Percentiles rank a stretch among this genome's conserved stretches.
These are phyloP conservation scores for Cucumis hystrix DNA, from an alignment of 306 rosid genomes.

Conservation along the genomic window DNA sequence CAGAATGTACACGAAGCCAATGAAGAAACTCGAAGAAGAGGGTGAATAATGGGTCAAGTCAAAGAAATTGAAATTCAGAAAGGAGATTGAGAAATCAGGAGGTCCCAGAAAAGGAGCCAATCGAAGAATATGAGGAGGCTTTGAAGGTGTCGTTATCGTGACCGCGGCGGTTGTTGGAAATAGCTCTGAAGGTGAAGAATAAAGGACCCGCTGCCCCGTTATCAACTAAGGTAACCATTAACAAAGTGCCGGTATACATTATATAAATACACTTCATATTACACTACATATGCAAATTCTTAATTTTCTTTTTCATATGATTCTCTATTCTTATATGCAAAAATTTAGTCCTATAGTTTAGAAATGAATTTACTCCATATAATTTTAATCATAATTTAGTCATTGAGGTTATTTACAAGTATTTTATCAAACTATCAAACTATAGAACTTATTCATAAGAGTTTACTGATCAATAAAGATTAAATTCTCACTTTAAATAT, in stretches of 20 bases:
- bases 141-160: conserved; percentile 1
- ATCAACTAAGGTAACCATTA: not conserved
- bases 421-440: no score
- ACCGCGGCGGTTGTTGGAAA: conserved; percentile 2
- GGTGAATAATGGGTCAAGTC: not conserved
- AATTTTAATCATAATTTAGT: no score
- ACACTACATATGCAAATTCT: not conserved
- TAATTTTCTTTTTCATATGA: not conserved
- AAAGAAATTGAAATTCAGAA: not conserved
- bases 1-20: not conserved
- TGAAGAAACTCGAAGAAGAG: not conserved
- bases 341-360: no score
- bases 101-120: not conserved
- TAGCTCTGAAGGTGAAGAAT: not conserved
- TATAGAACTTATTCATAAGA: no score
- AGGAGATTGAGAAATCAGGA: not conserved
- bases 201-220: not conserved
- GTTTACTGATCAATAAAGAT: no score
- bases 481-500: no score
- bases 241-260: not conserved
- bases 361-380: no score
- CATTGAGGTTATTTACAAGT: no score
- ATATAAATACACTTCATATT: no score
- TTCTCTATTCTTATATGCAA: no score
- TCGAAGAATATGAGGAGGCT: not conserved